Evolutionary conservation across 2,329 filamentous ascomycete genomes (phyloP).

Genomic region (Clarireedia homoeocarpa): DNA sequence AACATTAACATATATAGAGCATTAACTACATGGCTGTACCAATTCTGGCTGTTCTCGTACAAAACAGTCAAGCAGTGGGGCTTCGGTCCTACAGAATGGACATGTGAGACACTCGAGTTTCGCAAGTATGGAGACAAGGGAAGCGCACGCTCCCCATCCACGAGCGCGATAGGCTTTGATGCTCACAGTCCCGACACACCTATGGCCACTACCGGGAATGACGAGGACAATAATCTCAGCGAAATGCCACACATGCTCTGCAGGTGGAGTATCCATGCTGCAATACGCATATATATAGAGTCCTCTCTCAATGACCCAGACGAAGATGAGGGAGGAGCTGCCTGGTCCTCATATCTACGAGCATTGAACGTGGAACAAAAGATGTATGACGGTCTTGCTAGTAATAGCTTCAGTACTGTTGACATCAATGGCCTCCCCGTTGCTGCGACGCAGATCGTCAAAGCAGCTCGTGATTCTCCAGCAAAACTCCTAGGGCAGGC

Average conservation of each 20-base stretch:
- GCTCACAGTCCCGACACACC: too few species aligned
- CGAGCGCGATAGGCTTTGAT: too few species aligned
- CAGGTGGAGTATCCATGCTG: not conserved
- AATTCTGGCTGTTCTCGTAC: not conserved
- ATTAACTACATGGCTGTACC: not conserved
- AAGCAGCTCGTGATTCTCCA: not conserved
- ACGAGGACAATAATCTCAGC: not conserved
- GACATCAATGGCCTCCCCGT: not conserved
- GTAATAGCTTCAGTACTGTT: not conserved
- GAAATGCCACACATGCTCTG: not conserved
- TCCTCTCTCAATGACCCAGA: too few species aligned
- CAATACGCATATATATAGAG: too few species aligned
- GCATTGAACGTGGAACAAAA: not conserved
- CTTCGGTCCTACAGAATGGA: not conserved
- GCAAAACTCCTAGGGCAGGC: too few species aligned
- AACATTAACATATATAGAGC: not conserved
- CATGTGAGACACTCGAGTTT: not conserved
- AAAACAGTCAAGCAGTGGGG: not conserved
- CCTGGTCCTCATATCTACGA: not conserved
- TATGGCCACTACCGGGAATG: too few species aligned
- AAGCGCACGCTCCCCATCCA: not conserved
- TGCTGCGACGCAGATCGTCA: not conserved
- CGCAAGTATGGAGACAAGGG: not conserved
- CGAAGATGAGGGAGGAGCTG: fast-evolving
- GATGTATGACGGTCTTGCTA: not conserved